Evolutionary conservation across 768 basidiomycete species (phyloP).

Genomic region (Termitomyces sp.): DNA sequence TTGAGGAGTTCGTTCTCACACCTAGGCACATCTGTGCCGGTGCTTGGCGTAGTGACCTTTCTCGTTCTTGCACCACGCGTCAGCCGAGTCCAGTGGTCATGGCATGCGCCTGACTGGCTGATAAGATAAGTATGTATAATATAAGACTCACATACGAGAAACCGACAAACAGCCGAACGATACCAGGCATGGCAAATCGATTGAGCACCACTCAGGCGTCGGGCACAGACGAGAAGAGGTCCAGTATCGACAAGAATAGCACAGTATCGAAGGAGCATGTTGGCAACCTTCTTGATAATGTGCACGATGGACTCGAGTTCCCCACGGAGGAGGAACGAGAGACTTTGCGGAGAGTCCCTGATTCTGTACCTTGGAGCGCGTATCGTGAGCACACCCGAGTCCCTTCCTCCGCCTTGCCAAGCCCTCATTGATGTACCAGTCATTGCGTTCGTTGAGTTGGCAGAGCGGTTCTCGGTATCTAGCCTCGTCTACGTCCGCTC

Average conservation of each 20-base stretch:
- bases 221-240: not conserved
- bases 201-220: not conserved
- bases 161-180: not conserved
- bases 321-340: slow-evolving; percentile 57
- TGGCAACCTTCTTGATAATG: not conserved
- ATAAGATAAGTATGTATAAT: not conserved
- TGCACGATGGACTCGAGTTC: slow-evolving; percentile 52
- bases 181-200: not conserved
- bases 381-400: slow-evolving; percentile 33
- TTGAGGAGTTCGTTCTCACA: too few species aligned
- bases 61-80: too few species aligned
- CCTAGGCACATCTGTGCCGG: not conserved
- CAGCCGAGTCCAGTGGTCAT: not conserved
- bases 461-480: slow-evolving; percentile 68
- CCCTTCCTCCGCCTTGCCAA: not conserved
- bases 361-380: slow-evolving; percentile 51
- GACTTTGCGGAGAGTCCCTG: slow-evolving; percentile 58
- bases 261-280: not conserved
- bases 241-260: not conserved
- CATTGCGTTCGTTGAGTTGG: slow-evolving; percentile 62
- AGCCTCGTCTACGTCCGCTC: not conserved
- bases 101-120: not conserved
- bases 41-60: not conserved
- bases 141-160: not conserved
- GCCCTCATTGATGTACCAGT: slow-evolving; percentile 26